Percentiles rank a stretch among this genome's conserved stretches.
These are phyloP conservation scores for Gossypium turneri DNA, from an alignment of 345 rosid species.

Conservation along the genomic window DNA sequence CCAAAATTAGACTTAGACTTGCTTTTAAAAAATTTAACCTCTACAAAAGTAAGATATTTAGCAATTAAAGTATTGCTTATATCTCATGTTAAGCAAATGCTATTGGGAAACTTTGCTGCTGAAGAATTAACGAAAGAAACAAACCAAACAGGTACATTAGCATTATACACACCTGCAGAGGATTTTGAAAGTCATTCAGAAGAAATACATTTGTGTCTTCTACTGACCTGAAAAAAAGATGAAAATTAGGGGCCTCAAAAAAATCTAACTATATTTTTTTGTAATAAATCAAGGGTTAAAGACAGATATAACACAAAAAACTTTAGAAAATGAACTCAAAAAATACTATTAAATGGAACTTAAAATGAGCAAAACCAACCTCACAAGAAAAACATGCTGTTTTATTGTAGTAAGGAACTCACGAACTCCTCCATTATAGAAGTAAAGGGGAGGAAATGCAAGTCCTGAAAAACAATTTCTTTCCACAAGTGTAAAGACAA, in stretches of 20 bases:
- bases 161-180: constrained; percentile 61
- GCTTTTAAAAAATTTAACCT: neutral
- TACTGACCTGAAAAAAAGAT: constrained; percentile 58
- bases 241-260: constrained; percentile 15
- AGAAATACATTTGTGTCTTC: constrained; percentile 91
- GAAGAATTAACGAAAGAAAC: neutral
- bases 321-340: neutral
- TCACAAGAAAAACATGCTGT: constrained; percentile 81
- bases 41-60: neutral
- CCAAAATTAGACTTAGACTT: neutral
- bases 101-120: neutral
- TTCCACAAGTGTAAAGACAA: constrained; percentile 12
- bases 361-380: constrained; percentile 40
- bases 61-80: neutral
- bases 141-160: constrained; percentile 6
- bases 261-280: neutral
- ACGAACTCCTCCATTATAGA: constrained; percentile 90
- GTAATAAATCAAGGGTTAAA: neutral
- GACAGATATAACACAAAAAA: constrained; percentile 12
- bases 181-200: constrained; percentile 84
- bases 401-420: constrained; percentile 80
- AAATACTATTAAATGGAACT: neutral
- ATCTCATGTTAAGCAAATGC: neutral
- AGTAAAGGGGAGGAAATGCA: constrained; percentile 87
- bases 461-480: constrained; percentile 55